phyloP scores from a whole-genome alignment of 1,284 basidiomycete species.

The Abortiporus biennis region DNA sequence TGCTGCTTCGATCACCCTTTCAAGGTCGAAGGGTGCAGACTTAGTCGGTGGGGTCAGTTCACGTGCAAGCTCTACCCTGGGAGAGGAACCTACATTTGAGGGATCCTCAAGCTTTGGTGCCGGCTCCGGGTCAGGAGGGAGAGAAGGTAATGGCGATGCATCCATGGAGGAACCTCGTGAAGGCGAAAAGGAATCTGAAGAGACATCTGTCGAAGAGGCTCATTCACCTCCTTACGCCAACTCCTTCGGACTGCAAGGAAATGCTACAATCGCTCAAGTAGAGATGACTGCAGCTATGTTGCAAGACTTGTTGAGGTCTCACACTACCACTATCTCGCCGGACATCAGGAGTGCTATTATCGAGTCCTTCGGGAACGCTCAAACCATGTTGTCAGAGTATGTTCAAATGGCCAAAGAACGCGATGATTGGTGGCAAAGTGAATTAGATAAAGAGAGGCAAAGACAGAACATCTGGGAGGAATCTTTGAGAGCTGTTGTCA shows the following conservation, averaged over 20 bases:
- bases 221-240: conserved; percentile 57
- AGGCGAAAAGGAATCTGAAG: conserved; percentile 30
- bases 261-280: conserved; percentile 73
- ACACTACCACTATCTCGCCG: conserved; percentile 10
- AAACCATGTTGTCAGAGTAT: conserved; percentile 64
- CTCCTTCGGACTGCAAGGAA: conserved; percentile 71
- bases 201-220: conserved; percentile 40
- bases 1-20: background rate
- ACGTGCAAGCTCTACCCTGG: conserved; percentile 3
- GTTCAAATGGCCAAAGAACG: conserved; percentile 70
- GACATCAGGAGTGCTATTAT: conserved; percentile 57
- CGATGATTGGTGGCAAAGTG: conserved; percentile 74
- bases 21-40: background rate
- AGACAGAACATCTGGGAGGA: conserved; percentile 88
- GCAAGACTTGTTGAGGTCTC: conserved; percentile 21
- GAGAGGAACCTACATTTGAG: conserved; percentile 8
- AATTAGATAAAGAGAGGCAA: conserved; percentile 64
- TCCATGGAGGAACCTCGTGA: too few relatives aligned
- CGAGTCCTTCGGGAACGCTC: conserved; percentile 56
- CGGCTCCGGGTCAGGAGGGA: conserved; percentile 8
- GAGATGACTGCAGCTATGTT: conserved; percentile 70
- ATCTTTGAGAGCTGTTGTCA: conserved; percentile 80
- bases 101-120: conserved; percentile 7
- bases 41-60: background rate
- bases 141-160: conserved; percentile 13